These are phyloP conservation scores for Simplicillium aogashimaense DNA, from an alignment of 2,329 filamentous ascomycete genomes.

Conservation along the genomic window DNA sequence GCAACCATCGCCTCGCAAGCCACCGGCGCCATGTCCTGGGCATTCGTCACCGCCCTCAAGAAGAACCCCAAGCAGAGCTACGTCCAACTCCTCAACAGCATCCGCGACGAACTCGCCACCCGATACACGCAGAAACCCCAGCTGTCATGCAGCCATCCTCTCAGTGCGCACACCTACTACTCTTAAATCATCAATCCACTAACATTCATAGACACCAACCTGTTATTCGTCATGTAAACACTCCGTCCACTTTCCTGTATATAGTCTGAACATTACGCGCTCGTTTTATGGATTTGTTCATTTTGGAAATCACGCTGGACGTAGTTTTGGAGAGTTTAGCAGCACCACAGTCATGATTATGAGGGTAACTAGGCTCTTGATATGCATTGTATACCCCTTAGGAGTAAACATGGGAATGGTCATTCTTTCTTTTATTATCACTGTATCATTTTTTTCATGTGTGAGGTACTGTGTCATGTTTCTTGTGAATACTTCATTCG, in stretches of 20 bases:
- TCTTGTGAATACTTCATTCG: no score
- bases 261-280: constrained; percentile 5
- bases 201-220: constrained; percentile 42
- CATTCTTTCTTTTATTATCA: no score
- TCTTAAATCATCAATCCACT: constrained; percentile 7
- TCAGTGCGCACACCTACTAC: constrained; percentile 54
- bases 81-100: constrained; percentile 90
- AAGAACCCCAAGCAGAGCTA: constrained; percentile 99
- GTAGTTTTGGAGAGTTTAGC: not conserved
- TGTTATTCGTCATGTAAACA: constrained; percentile 51
- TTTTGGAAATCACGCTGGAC: not conserved
- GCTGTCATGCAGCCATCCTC: constrained; percentile 89
- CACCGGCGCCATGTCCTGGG: constrained; percentile 97
- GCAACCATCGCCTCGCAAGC: constrained; percentile 85
- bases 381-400: no score
- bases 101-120: constrained; percentile 78
- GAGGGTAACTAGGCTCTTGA: no score
- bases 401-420: no score
- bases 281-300: not conserved
- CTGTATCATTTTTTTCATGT: no score
- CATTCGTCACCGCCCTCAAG: constrained; percentile 84
- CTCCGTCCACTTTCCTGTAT: constrained; percentile 8
- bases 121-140: constrained; percentile 95
- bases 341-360: no score
- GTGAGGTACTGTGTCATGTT: no score